Evolutionary conservation across 2,329 filamentous ascomycete species (phyloP), one percentile per base, ranked within the genome.

Genomic region (Knufia fluminis): DNA sequence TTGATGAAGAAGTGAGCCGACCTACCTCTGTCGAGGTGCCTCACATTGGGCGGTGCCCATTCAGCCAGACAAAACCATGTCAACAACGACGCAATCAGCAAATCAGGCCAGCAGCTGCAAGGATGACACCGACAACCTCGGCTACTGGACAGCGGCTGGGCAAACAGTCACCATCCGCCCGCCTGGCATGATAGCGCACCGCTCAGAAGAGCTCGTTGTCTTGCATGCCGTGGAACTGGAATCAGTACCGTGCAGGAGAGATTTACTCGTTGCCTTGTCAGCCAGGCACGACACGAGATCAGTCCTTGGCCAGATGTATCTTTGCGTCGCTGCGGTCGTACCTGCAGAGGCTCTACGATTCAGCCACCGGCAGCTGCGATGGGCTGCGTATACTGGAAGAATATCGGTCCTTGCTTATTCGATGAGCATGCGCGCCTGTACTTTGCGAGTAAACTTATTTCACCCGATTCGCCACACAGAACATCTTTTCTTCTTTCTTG

Each of bases 131-230:
- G 32, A 35, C 44, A 46, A 36, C 44, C 44, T 38, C 44, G 44
- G 44, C 32, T 46, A 20, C n/a, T 20, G 44, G 44, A 20, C 16
- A 38, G 20, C 31, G 31, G 33, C 31, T 33, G 31, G 19, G 16
- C 31, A 38, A 46, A 46, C 44, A 38, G 44, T 38, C 44, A 46
- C 17, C 44, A 36, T 24, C 44, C 44, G 44, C n/a, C 31, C 31
- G 33, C 17, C 44, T 20, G 16, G 20, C 20, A 38, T 36, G 24
- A 9, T 9, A 3, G 23, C 23, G 22, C 24, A 12, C 20, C 16
- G 41, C 7, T 44, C 41, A 44, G 41, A 6, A 24, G 33, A 38
- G 31, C 16, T 33, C 16, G n/a, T 32, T 45, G 20, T 16, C 17
- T 23, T 36, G 17, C 17, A 46, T 23, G 19, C 28, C 19, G 44